A percentile compares a stretch with the other conserved stretches of the same genome.
Evolutionary conservation across 441 rosid species (phyloP).

Genomic region (Gossypium schwendimanii): DNA sequence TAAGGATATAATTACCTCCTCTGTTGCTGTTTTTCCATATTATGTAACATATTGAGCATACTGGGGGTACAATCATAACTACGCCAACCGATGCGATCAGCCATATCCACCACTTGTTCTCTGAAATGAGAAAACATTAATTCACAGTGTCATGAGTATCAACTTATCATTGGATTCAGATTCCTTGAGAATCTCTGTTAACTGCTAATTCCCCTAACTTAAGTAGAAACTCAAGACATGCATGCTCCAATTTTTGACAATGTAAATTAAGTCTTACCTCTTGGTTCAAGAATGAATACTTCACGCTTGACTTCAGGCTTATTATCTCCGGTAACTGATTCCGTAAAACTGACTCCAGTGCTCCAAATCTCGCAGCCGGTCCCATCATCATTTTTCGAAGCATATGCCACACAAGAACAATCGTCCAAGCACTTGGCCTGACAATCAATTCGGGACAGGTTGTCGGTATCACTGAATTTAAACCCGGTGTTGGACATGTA

Average conservation of each 20-base stretch:
- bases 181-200: too few species aligned
- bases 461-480: conserved; percentile 7
- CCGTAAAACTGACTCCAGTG: neutral
- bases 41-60: neutral
- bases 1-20: neutral
- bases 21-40: neutral
- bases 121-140: neutral
- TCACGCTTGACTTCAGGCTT: neutral
- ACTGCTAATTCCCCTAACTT: too few species aligned
- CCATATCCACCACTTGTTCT: conserved; percentile 16
- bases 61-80: neutral
- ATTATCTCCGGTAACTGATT: neutral
- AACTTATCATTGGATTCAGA: too few species aligned
- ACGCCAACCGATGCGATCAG: conserved; percentile 7
- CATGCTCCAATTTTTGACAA: neutral
- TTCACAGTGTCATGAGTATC: neutral
- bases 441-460: conserved; percentile 8
- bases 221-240: too few species aligned
- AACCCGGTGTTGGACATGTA: neutral
- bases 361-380: conserved; percentile 25
- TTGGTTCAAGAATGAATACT: neutral
- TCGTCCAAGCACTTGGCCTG: conserved; percentile 11
- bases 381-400: neutral
- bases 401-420: conserved; percentile 23
- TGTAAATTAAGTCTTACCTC: neutral